phyloP scores from a whole-genome alignment of 163 green algal species.

The Prototheca cutis region DNA sequence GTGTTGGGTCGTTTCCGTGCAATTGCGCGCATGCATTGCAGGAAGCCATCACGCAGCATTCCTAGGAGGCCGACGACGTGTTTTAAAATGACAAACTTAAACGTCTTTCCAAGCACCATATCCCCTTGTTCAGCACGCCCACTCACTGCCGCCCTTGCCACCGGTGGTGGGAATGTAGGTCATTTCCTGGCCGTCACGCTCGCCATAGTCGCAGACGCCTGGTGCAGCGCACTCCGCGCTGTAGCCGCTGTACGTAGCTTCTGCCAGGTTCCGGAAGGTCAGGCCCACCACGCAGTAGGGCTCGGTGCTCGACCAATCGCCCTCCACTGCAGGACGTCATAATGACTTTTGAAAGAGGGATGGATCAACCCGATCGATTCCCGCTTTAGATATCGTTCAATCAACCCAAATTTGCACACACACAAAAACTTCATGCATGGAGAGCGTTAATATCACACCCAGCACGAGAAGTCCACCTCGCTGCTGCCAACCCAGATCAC shows the following conservation, averaged over 20 bases:
- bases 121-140: no score
- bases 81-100: no score
- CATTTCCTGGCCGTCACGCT: neutral
- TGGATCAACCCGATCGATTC: no score
- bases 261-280: slow-evolving; percentile 13
- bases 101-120: no score
- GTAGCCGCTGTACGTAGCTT: slow-evolving; percentile 11
- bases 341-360: neutral
- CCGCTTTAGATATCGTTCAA: no score
- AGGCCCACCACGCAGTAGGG: slow-evolving; percentile 11
- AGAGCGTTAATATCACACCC: no score
- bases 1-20: no score
- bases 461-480: no score
- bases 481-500: no score
- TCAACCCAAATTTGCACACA: neutral
- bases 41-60: no score
- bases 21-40: no score
- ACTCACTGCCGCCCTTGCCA: slow-evolving; percentile 12
- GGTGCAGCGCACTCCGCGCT: slow-evolving; percentile 1
- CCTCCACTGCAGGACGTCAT: neutral
- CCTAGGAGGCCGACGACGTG: no score
- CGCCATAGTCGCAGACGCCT: slow-evolving; percentile 16
- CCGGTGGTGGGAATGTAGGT: slow-evolving; percentile 17
- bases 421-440: neutral
- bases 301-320: slow-evolving; percentile 4